Conservation (phyloP, 2,329 filamentous ascomycete genomes). For the Acephala macrosclerotiorum region DNA sequence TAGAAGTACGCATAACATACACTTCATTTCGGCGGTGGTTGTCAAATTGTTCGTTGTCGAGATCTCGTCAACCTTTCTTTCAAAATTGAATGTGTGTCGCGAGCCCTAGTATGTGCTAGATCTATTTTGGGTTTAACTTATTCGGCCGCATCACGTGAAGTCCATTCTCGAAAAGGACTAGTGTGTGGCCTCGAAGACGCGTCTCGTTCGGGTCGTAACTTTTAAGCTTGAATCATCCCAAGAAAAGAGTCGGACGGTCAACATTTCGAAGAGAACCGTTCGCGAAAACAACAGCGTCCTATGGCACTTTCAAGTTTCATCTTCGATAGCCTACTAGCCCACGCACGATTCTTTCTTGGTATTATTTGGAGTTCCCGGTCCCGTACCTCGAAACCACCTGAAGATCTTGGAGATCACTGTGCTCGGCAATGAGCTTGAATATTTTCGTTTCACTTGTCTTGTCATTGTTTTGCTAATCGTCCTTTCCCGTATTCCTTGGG, state of each 20-base stretch:
- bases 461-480: slow-evolving; percentile 15
- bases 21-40: slow-evolving; percentile 14
- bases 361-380: not conserved
- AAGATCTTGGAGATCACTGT: slow-evolving; percentile 5
- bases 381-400: not conserved
- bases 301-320: not conserved
- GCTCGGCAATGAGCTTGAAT: slow-evolving; percentile 2
- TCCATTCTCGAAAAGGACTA: no score
- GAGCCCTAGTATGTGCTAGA: slow-evolving; percentile 5
- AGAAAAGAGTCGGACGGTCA: not conserved
- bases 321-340: not conserved
- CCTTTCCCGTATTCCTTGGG: not conserved
- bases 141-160: slow-evolving; percentile 12
- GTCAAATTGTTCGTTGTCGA: slow-evolving; percentile 6
- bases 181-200: no score
- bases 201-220: not conserved
- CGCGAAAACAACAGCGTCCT: not conserved
- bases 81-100: slow-evolving; percentile 21
- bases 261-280: not conserved
- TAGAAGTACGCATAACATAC: not conserved
- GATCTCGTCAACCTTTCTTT: not conserved
- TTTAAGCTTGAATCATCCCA: not conserved
- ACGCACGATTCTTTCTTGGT: not conserved
- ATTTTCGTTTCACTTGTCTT: slow-evolving; percentile 16
- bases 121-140: not conserved